Evolutionary conservation across 2,329 filamentous ascomycete species (phyloP).

Genomic region (Penicillium vulpinum): DNA sequence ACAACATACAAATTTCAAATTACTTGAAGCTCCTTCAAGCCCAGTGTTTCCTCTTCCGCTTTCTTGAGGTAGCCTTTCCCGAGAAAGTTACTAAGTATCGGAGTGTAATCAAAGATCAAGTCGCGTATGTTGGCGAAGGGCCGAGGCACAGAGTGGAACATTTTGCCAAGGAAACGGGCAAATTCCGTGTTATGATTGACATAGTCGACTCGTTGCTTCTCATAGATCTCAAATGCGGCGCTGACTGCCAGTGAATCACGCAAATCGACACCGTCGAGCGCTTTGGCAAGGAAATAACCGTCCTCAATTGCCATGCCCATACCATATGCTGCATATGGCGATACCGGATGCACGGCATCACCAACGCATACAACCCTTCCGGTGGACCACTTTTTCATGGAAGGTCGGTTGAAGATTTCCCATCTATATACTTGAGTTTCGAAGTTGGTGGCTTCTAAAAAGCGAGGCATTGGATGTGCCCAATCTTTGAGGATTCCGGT

Average conservation of each 20-base stretch:
- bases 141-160: slow-evolving; percentile 13
- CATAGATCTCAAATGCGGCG: slow-evolving; percentile 12
- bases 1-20: neutral
- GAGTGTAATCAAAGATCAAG: slow-evolving; percentile 15
- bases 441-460: slow-evolving; percentile 13
- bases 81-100: slow-evolving; percentile 2
- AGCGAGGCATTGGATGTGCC: slow-evolving; percentile 11
- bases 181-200: slow-evolving; percentile 17
- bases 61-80: slow-evolving; percentile 9
- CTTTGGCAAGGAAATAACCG: slow-evolving; percentile 11
- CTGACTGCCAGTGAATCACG: slow-evolving; percentile 1
- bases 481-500: slow-evolving; percentile 9
- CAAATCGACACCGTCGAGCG: slow-evolving; percentile 13
- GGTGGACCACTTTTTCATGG: slow-evolving; percentile 14
- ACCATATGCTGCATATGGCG: slow-evolving; percentile 17
- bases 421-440: slow-evolving; percentile 13
- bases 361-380: slow-evolving; percentile 11
- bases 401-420: slow-evolving; percentile 15
- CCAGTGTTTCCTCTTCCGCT: slow-evolving; percentile 12
- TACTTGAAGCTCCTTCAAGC: slow-evolving; percentile 13
- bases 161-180: slow-evolving; percentile 9
- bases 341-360: slow-evolving; percentile 15
- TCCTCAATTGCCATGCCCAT: slow-evolving; percentile 18
- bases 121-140: slow-evolving; percentile 10
- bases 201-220: slow-evolving; percentile 12